phyloP scores from a whole-genome alignment of 495 filamentous ascomycete species.

The Hypoxylon intermedium region DNA sequence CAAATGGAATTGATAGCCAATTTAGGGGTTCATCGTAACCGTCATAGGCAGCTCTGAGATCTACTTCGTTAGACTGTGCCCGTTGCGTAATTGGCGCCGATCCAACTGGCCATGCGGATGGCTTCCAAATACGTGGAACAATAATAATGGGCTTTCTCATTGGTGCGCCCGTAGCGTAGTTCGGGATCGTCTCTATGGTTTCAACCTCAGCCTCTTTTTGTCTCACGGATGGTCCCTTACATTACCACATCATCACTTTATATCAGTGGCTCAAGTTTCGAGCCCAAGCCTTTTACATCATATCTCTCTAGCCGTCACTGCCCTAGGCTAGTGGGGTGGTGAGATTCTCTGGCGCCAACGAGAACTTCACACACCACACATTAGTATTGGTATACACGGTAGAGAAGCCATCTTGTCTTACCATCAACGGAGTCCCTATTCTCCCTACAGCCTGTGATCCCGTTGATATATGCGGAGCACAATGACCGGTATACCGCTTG shows the following conservation, averaged over 20 bases:
- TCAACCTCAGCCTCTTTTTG: slow-evolving; percentile 25
- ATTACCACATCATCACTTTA: slow-evolving; percentile 24
- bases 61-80: slow-evolving; percentile 7
- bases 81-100: slow-evolving; percentile 37
- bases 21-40: slow-evolving; percentile 19
- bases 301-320: slow-evolving; percentile 1
- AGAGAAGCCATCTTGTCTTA: slow-evolving; percentile 6
- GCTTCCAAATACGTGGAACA: slow-evolving; percentile 21
- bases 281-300: slow-evolving; percentile 29
- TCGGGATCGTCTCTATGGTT: slow-evolving; percentile 10
- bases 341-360: slow-evolving; percentile 4
- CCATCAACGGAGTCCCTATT: background rate
- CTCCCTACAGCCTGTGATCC: slow-evolving; percentile 10
- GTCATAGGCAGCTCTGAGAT: slow-evolving; percentile 34
- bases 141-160: slow-evolving; percentile 16
- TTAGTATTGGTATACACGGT: background rate
- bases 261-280: slow-evolving; percentile 16
- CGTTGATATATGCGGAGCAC: slow-evolving; percentile 25
- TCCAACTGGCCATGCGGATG: slow-evolving; percentile 18
- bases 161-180: slow-evolving; percentile 20
- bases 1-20: slow-evolving; percentile 11
- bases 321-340: slow-evolving; percentile 1
- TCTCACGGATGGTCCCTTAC: slow-evolving; percentile 16
- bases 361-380: slow-evolving; percentile 2
- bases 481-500: slow-evolving; percentile 13